Percentiles rank a stretch among this genome's conserved stretches.
These are phyloP conservation scores for Neonectria neomacrospora DNA, from an alignment of 2,329 filamentous ascomycete genomes.

Conservation along the genomic window DNA sequence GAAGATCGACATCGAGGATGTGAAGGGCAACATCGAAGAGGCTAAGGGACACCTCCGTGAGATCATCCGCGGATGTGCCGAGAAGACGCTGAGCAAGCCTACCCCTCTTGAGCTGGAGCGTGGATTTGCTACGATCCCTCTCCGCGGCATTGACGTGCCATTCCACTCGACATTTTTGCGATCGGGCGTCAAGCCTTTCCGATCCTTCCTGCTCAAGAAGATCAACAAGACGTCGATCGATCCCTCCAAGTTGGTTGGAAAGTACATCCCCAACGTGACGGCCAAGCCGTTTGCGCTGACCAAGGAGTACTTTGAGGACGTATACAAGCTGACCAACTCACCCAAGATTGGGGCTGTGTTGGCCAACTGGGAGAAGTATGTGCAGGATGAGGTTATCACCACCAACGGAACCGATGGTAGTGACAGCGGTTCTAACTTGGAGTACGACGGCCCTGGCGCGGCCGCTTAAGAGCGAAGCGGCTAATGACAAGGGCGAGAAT, in stretches of 20 bases:
- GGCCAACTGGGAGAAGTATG: slow-evolving; percentile 86
- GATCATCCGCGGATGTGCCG: slow-evolving; percentile 89
- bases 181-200: slow-evolving; percentile 98
- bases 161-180: slow-evolving; percentile 99
- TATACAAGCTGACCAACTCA: slow-evolving; percentile 91
- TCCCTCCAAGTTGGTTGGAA: slow-evolving; percentile 94
- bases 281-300: slow-evolving; percentile 94
- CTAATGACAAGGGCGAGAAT: slow-evolving; percentile 34
- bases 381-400: slow-evolving; percentile 59
- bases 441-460: slow-evolving; percentile 55
- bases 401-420: slow-evolving; percentile 50
- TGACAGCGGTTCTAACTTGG: slow-evolving; percentile 53
- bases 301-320: slow-evolving; percentile 99
- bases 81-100: slow-evolving; percentile 89
- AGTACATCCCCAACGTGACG: slow-evolving; percentile 99
- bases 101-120: slow-evolving; percentile 89
- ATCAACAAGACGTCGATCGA: slow-evolving; percentile 99
- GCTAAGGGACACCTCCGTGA: slow-evolving; percentile 89
- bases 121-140: slow-evolving; percentile 95
- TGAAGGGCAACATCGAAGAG: slow-evolving; percentile 90
- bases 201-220: slow-evolving; percentile 98
- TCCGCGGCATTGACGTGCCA: slow-evolving; percentile 96
- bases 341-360: slow-evolving; percentile 81
- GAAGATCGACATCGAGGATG: slow-evolving; percentile 95
- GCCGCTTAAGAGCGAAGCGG: slow-evolving; percentile 52